Evolutionary conservation across 768 basidiomycete species (phyloP).

Genomic region (Paxillus involutus): DNA sequence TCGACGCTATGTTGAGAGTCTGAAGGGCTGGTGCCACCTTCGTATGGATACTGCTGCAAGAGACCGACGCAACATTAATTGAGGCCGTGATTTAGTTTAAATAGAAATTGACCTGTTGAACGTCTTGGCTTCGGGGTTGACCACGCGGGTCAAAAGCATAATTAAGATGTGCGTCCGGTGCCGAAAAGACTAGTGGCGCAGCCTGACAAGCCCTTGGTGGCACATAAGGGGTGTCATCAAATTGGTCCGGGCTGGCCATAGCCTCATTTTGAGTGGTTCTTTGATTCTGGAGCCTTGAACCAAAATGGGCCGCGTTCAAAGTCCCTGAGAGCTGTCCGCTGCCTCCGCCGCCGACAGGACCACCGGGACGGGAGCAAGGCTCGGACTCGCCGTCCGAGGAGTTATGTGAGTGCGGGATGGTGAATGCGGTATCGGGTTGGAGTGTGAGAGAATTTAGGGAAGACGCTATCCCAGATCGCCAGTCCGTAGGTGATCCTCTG

Average conservation of each 20-base stretch:
- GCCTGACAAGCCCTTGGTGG: conserved; percentile 25
- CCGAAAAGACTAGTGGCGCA: conserved; percentile 15
- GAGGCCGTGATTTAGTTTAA: not conserved
- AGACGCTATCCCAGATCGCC: conserved; percentile 10
- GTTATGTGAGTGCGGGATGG: conserved; percentile 12
- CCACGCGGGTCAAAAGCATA: conserved; percentile 7
- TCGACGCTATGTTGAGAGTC: conserved; percentile 24
- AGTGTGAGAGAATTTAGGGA: conserved; percentile 14
- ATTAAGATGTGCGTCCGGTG: conserved; percentile 9
- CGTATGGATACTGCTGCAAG: conserved; percentile 19
- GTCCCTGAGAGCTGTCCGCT: conserved; percentile 10
- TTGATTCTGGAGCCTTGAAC: conserved; percentile 11
- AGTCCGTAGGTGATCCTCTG: conserved; percentile 17
- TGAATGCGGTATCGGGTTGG: conserved; percentile 5
- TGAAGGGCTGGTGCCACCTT: conserved; percentile 20
- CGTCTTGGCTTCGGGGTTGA: conserved; percentile 4
- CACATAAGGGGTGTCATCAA: conserved; percentile 30
- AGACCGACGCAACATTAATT: not conserved
- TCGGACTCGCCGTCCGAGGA: conserved; percentile 21
- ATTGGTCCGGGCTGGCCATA: conserved; percentile 17
- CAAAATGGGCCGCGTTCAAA: conserved; percentile 10
- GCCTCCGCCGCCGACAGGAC: conserved; percentile 12
- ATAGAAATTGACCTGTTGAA: conserved; percentile 17
- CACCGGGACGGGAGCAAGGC: conserved; percentile 13
- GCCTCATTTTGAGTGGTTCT: conserved; percentile 7